A percentile compares a stretch with the other conserved stretches of the same genome.
These are phyloP conservation scores for Besnoitia besnoiti DNA, from an alignment of 169 alveolate species.

Conservation along the genomic window DNA sequence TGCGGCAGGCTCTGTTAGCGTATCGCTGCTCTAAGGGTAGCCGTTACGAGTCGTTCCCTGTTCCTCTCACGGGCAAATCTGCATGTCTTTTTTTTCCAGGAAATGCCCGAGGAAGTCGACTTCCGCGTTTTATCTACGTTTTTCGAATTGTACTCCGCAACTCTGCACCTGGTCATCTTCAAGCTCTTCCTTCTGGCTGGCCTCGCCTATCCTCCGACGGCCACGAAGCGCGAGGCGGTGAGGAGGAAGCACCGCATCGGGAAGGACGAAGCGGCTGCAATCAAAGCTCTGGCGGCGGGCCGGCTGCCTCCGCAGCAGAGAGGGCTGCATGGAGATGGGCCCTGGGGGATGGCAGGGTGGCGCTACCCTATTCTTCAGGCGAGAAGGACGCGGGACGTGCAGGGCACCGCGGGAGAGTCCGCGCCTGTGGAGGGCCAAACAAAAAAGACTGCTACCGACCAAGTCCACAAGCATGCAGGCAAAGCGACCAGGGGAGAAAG, in stretches of 20 bases:
- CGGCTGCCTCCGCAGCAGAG: neutral
- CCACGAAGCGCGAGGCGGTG: neutral
- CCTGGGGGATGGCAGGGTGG: conserved; percentile 16
- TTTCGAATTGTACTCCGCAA: conserved; percentile 91
- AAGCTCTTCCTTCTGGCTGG: conserved; percentile 83
- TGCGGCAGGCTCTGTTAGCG: no score
- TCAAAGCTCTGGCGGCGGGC: neutral
- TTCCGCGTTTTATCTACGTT: conserved; percentile 94
- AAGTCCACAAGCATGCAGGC: neutral
- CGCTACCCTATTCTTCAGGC: conserved; percentile 2
- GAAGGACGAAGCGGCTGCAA: conserved; percentile 8
- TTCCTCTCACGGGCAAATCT: no score
- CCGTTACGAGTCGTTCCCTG: no score
- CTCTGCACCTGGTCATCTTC: conserved; percentile 91
- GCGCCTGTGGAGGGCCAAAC: neutral
- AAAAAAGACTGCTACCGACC: neutral
- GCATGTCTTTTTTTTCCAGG: conserved; percentile 41
- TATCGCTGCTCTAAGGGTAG: no score
- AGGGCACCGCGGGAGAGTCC: neutral
- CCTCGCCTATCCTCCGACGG: conserved; percentile 63
- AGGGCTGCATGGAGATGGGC: neutral
- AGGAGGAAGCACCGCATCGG: conserved; percentile 30
- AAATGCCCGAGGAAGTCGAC: conserved; percentile 89
- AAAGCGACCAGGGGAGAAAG: neutral
- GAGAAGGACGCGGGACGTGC: neutral